Percentiles rank a stretch among this genome's conserved stretches.
phyloP scores from a whole-genome alignment of 345 rosid genomes.

The Acer yangbiense region DNA sequence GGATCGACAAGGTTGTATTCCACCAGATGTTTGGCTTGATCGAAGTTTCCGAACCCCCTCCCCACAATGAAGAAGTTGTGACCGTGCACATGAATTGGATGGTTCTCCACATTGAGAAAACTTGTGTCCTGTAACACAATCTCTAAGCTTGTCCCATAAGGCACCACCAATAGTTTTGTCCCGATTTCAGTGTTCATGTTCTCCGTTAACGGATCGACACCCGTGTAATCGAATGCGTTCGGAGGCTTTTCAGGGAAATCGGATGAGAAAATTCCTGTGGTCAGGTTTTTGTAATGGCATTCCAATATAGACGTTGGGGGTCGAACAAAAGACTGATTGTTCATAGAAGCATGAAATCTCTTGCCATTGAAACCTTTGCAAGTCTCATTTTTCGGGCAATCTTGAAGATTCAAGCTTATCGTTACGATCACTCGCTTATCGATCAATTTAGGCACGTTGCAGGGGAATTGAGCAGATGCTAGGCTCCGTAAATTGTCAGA shows the following conservation, averaged over 20 bases:
- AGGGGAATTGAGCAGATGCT: conserved; percentile 48
- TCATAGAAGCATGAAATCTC: conserved; percentile 55
- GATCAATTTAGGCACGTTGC: conserved; percentile 52
- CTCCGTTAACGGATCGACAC: conserved; percentile 36
- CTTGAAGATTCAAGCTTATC: conserved; percentile 55
- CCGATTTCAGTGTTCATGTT: conserved; percentile 48
- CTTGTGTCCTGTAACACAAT: conserved; percentile 67
- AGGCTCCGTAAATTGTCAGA: conserved; percentile 41
- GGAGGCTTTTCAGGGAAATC: conserved; percentile 59
- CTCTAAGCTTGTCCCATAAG: conserved; percentile 53
- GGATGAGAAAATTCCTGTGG: conserved; percentile 25
- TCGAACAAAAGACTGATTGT: conserved; percentile 56
- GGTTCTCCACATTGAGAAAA: conserved; percentile 50
- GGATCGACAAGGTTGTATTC: conserved; percentile 68
- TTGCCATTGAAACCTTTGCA: conserved; percentile 50
- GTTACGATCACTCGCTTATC: conserved; percentile 51
- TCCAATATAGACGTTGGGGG: conserved; percentile 47
- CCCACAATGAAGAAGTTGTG: conserved; percentile 69
- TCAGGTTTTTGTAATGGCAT: conserved; percentile 45
- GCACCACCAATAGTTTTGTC: conserved; percentile 42
- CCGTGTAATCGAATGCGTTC: conserved; percentile 43
- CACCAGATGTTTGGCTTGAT: conserved; percentile 38
- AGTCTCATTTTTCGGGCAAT: conserved; percentile 41
- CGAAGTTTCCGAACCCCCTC: conserved; percentile 63
- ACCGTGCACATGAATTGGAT: conserved; percentile 83